Evolutionary conservation across 75 land plant species (phyloP).

Genomic region (Ceratopteris richardii): DNA sequence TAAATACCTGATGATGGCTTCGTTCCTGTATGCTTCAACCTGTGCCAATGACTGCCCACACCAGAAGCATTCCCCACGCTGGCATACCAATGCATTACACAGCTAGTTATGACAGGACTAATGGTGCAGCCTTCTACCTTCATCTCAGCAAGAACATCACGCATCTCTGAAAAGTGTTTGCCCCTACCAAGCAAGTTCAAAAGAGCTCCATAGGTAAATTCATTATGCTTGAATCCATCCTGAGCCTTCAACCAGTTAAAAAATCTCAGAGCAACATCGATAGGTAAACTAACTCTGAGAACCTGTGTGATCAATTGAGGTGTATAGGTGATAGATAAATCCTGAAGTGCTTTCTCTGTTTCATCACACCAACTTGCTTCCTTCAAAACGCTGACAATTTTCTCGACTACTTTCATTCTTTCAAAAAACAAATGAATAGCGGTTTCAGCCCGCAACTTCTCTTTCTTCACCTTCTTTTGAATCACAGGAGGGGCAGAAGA

Average conservation of each 20-base stretch:
- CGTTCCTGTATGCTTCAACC: background rate
- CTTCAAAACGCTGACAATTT: background rate
- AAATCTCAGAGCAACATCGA: conserved; percentile 14
- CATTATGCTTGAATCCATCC: conserved; percentile 8
- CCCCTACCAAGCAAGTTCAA: background rate
- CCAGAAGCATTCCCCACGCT: background rate
- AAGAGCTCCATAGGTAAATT: conserved; percentile 1
- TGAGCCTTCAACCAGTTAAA: conserved; percentile 17
- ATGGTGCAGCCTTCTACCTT: background rate
- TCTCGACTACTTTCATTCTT: background rate
- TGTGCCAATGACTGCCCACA: background rate
- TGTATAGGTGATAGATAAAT: background rate
- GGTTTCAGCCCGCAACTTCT: background rate
- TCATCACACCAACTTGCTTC: background rate
- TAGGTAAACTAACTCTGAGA: background rate
- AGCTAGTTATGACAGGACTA: background rate
- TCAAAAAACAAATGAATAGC: background rate
- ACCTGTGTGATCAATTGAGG: background rate
- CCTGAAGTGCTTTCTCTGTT: background rate
- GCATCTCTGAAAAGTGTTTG: background rate
- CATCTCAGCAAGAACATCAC: background rate
- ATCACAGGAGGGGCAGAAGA: background rate
- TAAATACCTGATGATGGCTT: conserved; percentile 1
- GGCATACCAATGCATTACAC: conserved; percentile 5
- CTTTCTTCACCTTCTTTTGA: conserved; percentile 3